These are phyloP conservation scores for Alternaria novae-zelandiae DNA, from an alignment of 2,329 filamentous ascomycete species.

Conservation along the genomic window DNA sequence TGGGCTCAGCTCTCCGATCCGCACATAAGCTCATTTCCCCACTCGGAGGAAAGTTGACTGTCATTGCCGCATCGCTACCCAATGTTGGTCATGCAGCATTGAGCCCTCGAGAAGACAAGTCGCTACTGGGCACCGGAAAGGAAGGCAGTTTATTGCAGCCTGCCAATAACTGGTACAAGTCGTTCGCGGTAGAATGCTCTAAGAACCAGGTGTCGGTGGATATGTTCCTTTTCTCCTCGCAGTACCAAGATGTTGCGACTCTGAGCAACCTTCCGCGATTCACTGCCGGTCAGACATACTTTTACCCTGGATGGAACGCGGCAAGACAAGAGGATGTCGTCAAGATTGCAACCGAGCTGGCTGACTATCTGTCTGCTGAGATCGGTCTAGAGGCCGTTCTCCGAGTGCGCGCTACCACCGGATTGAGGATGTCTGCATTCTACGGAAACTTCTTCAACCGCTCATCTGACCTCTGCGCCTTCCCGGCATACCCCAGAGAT, in stretches of 20 bases:
- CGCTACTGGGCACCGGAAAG: conserved; percentile 90
- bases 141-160: conserved; percentile 88
- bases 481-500: conserved; percentile 96
- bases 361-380: conserved; percentile 94
- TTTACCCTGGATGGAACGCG: conserved; percentile 98
- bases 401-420: conserved; percentile 91
- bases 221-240: conserved; percentile 46
- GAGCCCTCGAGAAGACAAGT: conserved; percentile 93
- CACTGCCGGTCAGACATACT: conserved; percentile 96
- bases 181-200: conserved; percentile 96
- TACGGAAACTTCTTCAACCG: conserved; percentile 99
- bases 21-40: conserved; percentile 96
- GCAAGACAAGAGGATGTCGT: conserved; percentile 93
- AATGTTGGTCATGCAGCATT: conserved; percentile 89
- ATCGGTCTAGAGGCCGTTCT: conserved; percentile 96
- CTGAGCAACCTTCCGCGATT: conserved; percentile 94
- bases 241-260: conserved; percentile 90
- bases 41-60: conserved; percentile 92
- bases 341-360: conserved; percentile 97
- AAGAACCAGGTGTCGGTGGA: conserved; percentile 95
- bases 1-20: conserved; percentile 90
- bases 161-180: conserved; percentile 97
- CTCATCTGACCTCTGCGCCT: conserved; percentile 95
- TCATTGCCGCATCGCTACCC: conserved; percentile 86
- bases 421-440: conserved; percentile 94